Percentiles rank a stretch among this genome's conserved stretches.
phyloP scores from a whole-genome alignment of 331 rosid species.

The Rosa hybrid region DNA sequence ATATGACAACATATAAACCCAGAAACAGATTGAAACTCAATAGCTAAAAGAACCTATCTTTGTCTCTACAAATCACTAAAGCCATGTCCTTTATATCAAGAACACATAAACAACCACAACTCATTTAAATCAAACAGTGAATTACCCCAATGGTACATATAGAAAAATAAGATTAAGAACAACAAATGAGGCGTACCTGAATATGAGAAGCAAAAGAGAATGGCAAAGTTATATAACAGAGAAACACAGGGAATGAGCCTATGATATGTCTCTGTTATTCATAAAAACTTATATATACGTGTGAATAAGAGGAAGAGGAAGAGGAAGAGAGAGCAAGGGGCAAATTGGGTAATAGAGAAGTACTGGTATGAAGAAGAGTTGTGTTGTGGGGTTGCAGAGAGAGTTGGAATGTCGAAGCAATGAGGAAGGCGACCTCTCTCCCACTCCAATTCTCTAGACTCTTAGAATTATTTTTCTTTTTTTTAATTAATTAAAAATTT shows the following conservation, averaged over 20 bases:
- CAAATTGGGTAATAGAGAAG: constrained; percentile 41
- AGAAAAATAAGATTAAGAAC: neutral
- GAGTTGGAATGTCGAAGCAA: constrained; percentile 86
- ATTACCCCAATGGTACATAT: neutral
- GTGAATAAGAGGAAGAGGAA: constrained; percentile 21
- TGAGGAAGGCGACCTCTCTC: constrained; percentile 75
- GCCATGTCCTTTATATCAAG: constrained; percentile 9
- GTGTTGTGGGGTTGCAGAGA: constrained; percentile 50
- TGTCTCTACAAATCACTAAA: constrained; percentile 14
- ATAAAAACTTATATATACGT: constrained; percentile 8
- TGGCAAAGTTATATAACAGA: constrained; percentile 43
- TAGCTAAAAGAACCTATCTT: neutral
- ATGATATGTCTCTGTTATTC: constrained; percentile 22
- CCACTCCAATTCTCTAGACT: constrained; percentile 33
- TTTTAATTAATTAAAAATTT: neutral
- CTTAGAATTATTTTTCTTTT: neutral
- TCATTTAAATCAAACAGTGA: neutral
- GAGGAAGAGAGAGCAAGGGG: constrained; percentile 36
- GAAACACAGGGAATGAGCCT: constrained; percentile 27
- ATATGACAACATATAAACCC: neutral
- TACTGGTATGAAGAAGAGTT: constrained; percentile 18
- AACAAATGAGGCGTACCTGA: constrained; percentile 36
- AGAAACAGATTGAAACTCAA: neutral
- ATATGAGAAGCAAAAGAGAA: constrained; percentile 24
- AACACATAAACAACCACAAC: constrained; percentile 3